Conservation (phyloP, 140 eudicot genomes). For the Bidens hawaiensis region DNA sequence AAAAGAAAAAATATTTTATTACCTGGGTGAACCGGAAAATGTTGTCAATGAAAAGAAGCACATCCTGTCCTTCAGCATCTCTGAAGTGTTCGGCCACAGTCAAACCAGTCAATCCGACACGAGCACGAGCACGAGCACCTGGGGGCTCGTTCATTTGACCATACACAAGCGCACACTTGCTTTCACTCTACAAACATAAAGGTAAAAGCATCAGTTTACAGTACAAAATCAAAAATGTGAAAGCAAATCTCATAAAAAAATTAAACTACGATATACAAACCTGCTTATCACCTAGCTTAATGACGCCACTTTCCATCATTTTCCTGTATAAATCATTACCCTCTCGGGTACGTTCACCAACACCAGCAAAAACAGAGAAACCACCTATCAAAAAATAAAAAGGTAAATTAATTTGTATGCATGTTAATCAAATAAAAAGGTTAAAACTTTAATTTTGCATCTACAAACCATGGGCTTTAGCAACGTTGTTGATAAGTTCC, state of each 20-base stretch:
- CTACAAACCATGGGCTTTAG: slow-evolving; percentile 87
- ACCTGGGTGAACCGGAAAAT: slow-evolving; percentile 72
- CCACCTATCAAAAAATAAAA: slow-evolving; percentile 57
- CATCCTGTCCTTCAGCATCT: slow-evolving; percentile 77
- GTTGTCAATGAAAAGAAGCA: slow-evolving; percentile 66
- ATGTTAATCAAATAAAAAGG: neutral
- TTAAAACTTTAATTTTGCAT: neutral
- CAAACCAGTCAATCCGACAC: slow-evolving; percentile 66
- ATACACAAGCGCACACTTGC: slow-evolving; percentile 81
- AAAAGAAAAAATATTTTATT: neutral
- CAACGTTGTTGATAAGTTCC: slow-evolving; percentile 97
- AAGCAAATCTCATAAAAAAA: neutral
- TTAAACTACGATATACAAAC: slow-evolving; percentile 20
- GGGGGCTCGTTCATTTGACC: slow-evolving; percentile 84
- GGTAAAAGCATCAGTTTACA: neutral
- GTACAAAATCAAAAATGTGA: neutral
- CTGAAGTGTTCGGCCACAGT: slow-evolving; percentile 72
- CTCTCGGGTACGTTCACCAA: slow-evolving; percentile 96
- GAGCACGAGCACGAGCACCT: no score
- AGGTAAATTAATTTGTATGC: neutral
- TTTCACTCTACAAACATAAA: slow-evolving; percentile 43
- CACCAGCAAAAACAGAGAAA: slow-evolving; percentile 99
- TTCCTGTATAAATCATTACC: slow-evolving; percentile 94
- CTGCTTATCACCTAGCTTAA: slow-evolving; percentile 95
- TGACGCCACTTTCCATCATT: slow-evolving; percentile 99